Evolutionary conservation across 2,329 filamentous ascomycete genomes (phyloP).

Genomic region (Xylariomycetidae sp.): DNA sequence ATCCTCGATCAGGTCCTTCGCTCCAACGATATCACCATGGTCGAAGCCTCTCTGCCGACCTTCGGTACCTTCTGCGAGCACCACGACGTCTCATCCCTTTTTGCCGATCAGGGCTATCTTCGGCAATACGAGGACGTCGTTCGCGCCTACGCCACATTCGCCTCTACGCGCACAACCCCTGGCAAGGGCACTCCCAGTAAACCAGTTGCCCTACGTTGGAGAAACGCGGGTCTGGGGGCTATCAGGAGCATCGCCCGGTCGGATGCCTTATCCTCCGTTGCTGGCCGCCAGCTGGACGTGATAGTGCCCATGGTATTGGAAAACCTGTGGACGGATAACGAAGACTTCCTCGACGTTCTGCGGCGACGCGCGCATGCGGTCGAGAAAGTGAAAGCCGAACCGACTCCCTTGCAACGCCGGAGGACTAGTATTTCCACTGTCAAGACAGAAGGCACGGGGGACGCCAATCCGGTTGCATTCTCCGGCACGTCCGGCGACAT

Average conservation of each 20-base stretch:
- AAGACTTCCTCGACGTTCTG: slow-evolving; percentile 63
- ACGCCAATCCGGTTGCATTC: slow-evolving; percentile 65
- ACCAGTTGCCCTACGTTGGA: slow-evolving; percentile 73
- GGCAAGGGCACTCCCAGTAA: slow-evolving; percentile 55
- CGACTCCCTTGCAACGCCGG: slow-evolving; percentile 56
- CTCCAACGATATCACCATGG: slow-evolving; percentile 84
- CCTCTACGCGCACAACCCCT: slow-evolving; percentile 53
- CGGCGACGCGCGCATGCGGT: slow-evolving; percentile 60
- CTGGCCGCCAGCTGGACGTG: slow-evolving; percentile 67
- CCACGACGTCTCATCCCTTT: slow-evolving; percentile 78
- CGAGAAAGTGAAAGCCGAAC: slow-evolving; percentile 66
- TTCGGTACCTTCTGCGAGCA: slow-evolving; percentile 86
- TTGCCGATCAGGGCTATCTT: slow-evolving; percentile 79
- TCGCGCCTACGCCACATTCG: slow-evolving; percentile 70
- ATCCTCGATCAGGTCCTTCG: slow-evolving; percentile 77
- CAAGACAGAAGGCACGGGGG: slow-evolving; percentile 60
- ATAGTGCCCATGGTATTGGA: slow-evolving; percentile 81
- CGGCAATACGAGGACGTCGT: slow-evolving; percentile 79
- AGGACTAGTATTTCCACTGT: slow-evolving; percentile 77
- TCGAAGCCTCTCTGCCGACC: slow-evolving; percentile 80
- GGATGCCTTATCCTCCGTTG: slow-evolving; percentile 69
- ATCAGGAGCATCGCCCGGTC: slow-evolving; percentile 76
- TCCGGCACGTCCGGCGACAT: slow-evolving; percentile 78
- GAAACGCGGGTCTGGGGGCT: slow-evolving; percentile 66
- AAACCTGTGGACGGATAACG: slow-evolving; percentile 73